Base-by-base conservation (phyloP, 1,284 basidiomycete genomes). In the Ustilago loliicola region DNA sequence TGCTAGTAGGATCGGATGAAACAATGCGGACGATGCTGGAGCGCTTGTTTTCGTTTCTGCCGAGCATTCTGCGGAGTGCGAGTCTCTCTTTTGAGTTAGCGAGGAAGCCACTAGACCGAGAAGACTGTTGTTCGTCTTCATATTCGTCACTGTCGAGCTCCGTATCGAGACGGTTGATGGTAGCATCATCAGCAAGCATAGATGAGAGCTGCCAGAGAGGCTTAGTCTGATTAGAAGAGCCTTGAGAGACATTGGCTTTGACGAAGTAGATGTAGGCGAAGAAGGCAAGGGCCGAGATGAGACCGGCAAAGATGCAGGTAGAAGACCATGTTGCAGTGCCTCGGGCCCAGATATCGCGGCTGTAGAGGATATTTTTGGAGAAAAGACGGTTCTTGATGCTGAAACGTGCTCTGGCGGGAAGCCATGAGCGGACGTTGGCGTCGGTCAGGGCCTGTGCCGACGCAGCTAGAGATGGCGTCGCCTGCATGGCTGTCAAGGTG, bases 1-100 rank as follows among this genome's bases (percentile, higher is more conserved):
- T 65, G 40, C 82, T 83, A 13, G 73, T 73, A 0, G 84, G 84
- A 50, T 85, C 84, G 19, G 77, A 76, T 13, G 78, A 80, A 10
- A 64, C 77, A 61, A 85, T 83, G 23, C 80, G 65, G 0, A 82
- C 72, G 32, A 81, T 64, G 45, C 70, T 80, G 23, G 65, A 66
- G 10, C 64, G 48, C 53, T 66, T 77, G 34, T 23, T 25, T 3
- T 68, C 42, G 21, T 59, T 47, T 8, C 74, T 52, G 17, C 54
- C 65, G 7, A 72, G 47, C 55, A 79, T 53, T 6, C 51, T 50
- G 17, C 72, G 64, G 6, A 51, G 48, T 13, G 58, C 68, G 15
- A 64, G 54, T 3, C 76, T 65, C 51, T 80, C 76, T 30, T 68
- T 64, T 0, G 68, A 72, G 4, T 55, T 68, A 30, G 70, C 72